Evolutionary conservation across 148 eudicot genomes (phyloP).

Genomic region (Euryodendron excelsum): DNA sequence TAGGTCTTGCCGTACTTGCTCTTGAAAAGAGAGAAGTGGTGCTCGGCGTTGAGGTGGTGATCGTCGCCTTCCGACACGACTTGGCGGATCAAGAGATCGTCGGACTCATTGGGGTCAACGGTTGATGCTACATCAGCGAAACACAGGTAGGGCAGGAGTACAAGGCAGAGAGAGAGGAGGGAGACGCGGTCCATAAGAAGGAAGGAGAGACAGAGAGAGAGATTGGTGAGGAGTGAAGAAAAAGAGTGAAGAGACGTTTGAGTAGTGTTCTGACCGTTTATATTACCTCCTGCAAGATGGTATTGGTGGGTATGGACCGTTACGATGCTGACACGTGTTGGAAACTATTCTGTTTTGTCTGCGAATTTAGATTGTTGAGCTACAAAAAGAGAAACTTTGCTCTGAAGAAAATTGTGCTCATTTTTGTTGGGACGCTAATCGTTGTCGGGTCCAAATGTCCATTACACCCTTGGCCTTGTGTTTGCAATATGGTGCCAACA

Average conservation of each 20-base stretch:
- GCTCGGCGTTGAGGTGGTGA: constrained; percentile 53
- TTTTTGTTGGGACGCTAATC: constrained; percentile 1
- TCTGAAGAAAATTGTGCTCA: background rate
- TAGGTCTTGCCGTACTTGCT: constrained; percentile 46
- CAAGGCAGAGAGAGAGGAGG: constrained; percentile 31
- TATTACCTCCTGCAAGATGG: background rate
- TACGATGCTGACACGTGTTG: constrained; percentile 26
- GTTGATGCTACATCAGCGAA: constrained; percentile 11
- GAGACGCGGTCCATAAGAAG: constrained; percentile 19
- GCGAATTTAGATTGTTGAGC: background rate
- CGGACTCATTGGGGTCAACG: constrained; percentile 17
- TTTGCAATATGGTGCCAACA: too few species aligned
- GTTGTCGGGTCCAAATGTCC: background rate
- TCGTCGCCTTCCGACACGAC: constrained; percentile 42
- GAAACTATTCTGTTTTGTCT: background rate
- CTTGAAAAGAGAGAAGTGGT: constrained; percentile 26
- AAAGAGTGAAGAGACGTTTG: background rate
- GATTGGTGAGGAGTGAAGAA: background rate
- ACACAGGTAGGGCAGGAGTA: constrained; percentile 19
- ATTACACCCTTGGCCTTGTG: background rate
- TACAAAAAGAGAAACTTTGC: background rate
- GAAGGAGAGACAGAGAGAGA: background rate
- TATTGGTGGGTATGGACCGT: constrained; percentile 8
- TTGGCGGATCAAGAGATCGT: constrained; percentile 59
- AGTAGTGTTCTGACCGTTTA: background rate